A percentile compares a stretch with the other conserved stretches of the same genome.
Evolutionary conservation across 2,329 filamentous ascomycete species (phyloP).

Genomic region (Venturia aucupariae): DNA sequence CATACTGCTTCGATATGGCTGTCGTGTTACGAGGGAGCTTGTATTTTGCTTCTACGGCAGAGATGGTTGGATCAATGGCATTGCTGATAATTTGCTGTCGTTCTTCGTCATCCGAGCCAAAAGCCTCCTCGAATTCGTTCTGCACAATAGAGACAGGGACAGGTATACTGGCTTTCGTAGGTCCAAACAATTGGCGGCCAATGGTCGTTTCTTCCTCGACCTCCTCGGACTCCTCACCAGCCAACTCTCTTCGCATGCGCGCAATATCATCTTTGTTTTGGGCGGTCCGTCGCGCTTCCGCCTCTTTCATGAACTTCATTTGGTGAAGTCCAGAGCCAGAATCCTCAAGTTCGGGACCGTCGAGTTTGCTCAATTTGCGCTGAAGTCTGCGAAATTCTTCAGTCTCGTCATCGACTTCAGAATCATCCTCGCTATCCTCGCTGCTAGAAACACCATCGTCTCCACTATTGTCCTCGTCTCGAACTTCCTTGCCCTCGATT

Average conservation of each 20-base stretch:
- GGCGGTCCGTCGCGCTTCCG: slow-evolving; percentile 67
- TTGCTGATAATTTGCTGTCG: slow-evolving; percentile 26
- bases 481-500: slow-evolving; percentile 61
- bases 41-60: slow-evolving; percentile 18
- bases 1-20: background rate
- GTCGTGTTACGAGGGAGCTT: background rate
- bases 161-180: slow-evolving; percentile 25
- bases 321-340: slow-evolving; percentile 46
- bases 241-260: slow-evolving; percentile 57
- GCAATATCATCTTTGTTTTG: slow-evolving; percentile 65
- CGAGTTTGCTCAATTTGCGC: slow-evolving; percentile 28
- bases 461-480: slow-evolving; percentile 32
- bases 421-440: slow-evolving; percentile 46
- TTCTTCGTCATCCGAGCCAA: slow-evolving; percentile 37
- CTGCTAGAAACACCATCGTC: slow-evolving; percentile 43
- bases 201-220: slow-evolving; percentile 48
- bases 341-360: slow-evolving; percentile 31
- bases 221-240: slow-evolving; percentile 45
- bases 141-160: slow-evolving; percentile 24
- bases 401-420: slow-evolving; percentile 48
- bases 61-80: slow-evolving; percentile 22
- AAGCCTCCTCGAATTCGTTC: slow-evolving; percentile 54
- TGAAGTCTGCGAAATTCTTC: slow-evolving; percentile 15
- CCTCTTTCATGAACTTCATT: slow-evolving; percentile 93
- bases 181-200: slow-evolving; percentile 64